Base-by-base conservation (phyloP, 2,329 filamentous ascomycete genomes). In the Botrytis pseudocinerea region DNA sequence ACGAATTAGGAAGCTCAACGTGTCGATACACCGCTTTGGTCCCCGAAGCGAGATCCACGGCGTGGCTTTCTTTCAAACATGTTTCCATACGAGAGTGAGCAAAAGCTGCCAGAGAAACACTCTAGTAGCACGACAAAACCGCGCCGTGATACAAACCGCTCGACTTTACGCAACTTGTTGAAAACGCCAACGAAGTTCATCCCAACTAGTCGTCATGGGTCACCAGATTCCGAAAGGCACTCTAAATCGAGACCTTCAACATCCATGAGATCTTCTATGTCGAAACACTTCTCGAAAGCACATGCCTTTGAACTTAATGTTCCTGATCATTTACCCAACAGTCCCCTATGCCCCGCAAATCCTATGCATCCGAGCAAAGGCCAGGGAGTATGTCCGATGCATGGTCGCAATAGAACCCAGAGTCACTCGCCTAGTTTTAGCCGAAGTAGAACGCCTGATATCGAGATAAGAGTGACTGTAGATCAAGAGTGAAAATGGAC, bases 311-410 rank as follows among this genome's bases (percentile, higher is more conserved):
- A 83, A 68, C 80, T 83, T 77, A 77, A 83, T 25, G 74, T 83
- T 1, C 83, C 84, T 2, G 84, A 85, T 75, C 84, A 86, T 76
- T 73, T 85, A 10, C 82, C 83, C 1, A 81, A 73, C 9, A 84
- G 82, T 71, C 83, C 83, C 12, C 74, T 85, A 4, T 85, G 84
- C 77, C 84, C 84, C 10, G 78, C 83, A 25, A 80, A 82, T 75
- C 76, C 78, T 20, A 82, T 81, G 73, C 83, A 85, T 73, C 74
- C 75, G 18, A 81, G 82, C 16, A 79, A 80, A 14, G 82, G 81
- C 10, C 80, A 74, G 28, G 83, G 82, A 4, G 76, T 83, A 57
- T 86, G 84, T 74, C 80, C 82, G 48, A 84, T 81, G 78, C 84
- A 86, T 79, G 82, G 82, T 32, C 73, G 78, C 65, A 77, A 66